Evolutionary conservation across 805 yeast species (phyloP).

Genomic region (Cyberlindnera americana): DNA sequence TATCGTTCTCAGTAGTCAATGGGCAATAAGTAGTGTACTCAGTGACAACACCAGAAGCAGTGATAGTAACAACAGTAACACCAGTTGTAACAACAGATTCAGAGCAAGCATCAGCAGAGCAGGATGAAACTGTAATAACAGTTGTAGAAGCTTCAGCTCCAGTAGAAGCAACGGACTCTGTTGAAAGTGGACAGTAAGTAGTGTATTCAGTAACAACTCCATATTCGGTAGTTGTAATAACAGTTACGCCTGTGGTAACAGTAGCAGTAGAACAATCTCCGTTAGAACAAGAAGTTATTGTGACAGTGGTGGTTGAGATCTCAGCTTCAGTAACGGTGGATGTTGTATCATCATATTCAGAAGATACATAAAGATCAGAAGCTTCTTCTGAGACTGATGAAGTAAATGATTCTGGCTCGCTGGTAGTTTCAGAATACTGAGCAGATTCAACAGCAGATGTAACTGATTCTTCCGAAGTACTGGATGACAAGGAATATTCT

Average conservation of each 20-base stretch:
- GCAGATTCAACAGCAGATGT: constrained; percentile 1
- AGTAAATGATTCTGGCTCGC: not conserved
- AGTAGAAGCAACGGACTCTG: not conserved
- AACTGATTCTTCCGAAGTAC: not conserved
- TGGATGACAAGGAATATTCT: not conserved
- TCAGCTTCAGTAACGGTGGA: constrained; percentile 17
- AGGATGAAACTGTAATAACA: constrained; percentile 25
- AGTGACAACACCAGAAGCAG: constrained; percentile 29
- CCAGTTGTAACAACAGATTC: constrained; percentile 21
- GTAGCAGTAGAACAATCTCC: constrained; percentile 28
- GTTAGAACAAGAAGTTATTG: constrained; percentile 30
- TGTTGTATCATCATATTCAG: not conserved
- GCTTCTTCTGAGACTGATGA: not conserved
- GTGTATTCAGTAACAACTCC: constrained; percentile 31
- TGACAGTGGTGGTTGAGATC: constrained; percentile 14
- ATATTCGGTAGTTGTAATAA: constrained; percentile 29
- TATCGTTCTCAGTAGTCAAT: constrained; percentile 4
- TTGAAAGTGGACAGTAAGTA: constrained; percentile 20
- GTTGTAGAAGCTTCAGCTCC: constrained; percentile 1
- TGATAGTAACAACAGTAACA: constrained; percentile 1
- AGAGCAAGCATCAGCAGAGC: constrained; percentile 27
- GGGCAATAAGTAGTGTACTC: constrained; percentile 23
- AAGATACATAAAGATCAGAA: too few species aligned
- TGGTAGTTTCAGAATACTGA: too few species aligned
- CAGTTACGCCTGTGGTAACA: constrained; percentile 28